These are phyloP conservation scores for Dimocarpus longan DNA, from an alignment of 345 rosid species.

Conservation along the genomic window DNA sequence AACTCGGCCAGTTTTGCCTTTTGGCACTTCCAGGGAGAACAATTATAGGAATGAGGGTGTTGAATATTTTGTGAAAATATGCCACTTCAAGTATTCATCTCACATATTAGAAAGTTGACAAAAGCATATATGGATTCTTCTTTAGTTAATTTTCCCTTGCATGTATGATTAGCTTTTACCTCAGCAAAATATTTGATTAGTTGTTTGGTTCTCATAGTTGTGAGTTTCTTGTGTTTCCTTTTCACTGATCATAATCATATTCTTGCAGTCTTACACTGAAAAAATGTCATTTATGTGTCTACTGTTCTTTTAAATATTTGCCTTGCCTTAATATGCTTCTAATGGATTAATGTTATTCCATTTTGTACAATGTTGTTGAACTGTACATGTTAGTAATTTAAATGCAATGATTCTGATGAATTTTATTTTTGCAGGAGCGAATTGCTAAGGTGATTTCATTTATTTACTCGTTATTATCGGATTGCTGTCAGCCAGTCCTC, in stretches of 20 bases:
- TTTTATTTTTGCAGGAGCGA: constrained; percentile 47
- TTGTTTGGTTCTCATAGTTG: background rate
- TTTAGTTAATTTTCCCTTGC: background rate
- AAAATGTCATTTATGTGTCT: background rate
- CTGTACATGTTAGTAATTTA: background rate
- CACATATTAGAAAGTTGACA: background rate
- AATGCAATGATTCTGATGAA: constrained; percentile 4
- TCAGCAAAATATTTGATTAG: constrained; percentile 2
- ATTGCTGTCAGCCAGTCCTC: constrained; percentile 45
- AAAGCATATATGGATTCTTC: background rate
- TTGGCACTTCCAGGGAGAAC: background rate
- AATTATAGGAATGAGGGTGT: background rate
- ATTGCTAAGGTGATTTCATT: constrained; percentile 44
- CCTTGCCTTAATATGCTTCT: background rate
- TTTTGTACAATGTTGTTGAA: constrained; percentile 12
- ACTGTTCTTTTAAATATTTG: background rate
- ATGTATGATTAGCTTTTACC: background rate
- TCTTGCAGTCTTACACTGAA: background rate
- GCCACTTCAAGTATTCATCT: background rate
- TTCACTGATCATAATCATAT: background rate
- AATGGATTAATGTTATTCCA: background rate
- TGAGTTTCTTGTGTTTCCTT: background rate
- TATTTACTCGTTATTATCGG: constrained; percentile 33
- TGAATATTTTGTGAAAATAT: background rate
- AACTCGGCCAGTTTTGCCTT: background rate